Conservation (phyloP, 805 yeast species). For the Metschnikowia cubensis region DNA sequence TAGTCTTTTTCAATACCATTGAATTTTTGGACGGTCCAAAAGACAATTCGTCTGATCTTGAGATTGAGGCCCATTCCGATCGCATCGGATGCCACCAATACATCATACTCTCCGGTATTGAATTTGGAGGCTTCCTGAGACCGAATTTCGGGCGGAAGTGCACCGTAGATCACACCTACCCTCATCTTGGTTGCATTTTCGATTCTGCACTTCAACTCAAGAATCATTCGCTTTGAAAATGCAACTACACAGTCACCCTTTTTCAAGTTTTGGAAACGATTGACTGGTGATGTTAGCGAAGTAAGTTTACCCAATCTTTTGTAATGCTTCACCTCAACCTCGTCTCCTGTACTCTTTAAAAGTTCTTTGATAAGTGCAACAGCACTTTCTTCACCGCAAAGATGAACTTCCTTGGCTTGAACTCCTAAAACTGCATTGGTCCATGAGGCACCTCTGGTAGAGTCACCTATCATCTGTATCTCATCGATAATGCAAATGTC, state of each 20-base stretch:
- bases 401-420: slow-evolving; percentile 77
- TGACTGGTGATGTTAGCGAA: slow-evolving; percentile 41
- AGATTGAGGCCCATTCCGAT: slow-evolving; percentile 96
- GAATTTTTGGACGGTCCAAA: slow-evolving; percentile 63
- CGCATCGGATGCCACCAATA: slow-evolving; percentile 94
- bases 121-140: slow-evolving; percentile 77
- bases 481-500: slow-evolving; percentile 94
- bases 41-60: slow-evolving; percentile 75
- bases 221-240: slow-evolving; percentile 71
- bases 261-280: slow-evolving; percentile 36
- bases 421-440: slow-evolving; percentile 86
- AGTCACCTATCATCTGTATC: slow-evolving; percentile 89
- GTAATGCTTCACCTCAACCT: slow-evolving; percentile 63
- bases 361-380: slow-evolving; percentile 63
- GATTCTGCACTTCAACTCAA: slow-evolving; percentile 63
- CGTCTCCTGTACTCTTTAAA: slow-evolving; percentile 73
- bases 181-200: slow-evolving; percentile 58
- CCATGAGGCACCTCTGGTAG: slow-evolving; percentile 88
- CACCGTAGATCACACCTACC: slow-evolving; percentile 92
- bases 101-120: slow-evolving; percentile 73
- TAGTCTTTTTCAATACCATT: slow-evolving; percentile 52
- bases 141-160: slow-evolving; percentile 92
- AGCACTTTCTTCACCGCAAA: slow-evolving; percentile 90
- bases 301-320: slow-evolving; percentile 69
- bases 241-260: slow-evolving; percentile 89